A percentile compares a stretch with the other conserved stretches of the same genome.
Evolutionary conservation across 495 filamentous ascomycete genomes (phyloP).

Genomic region (Penicillium coffeae): DNA sequence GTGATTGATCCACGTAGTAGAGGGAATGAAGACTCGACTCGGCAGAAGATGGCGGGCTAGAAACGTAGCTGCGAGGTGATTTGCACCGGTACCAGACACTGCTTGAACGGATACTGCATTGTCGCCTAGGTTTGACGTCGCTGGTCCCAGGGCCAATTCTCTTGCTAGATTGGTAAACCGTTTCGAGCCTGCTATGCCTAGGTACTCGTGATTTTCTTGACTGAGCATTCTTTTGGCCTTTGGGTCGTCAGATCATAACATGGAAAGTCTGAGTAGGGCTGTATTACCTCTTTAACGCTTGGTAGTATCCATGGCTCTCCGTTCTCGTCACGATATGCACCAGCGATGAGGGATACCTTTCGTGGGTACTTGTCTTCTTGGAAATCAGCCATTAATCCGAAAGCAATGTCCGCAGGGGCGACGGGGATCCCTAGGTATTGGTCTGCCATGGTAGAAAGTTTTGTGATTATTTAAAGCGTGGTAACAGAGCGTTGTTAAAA

Average conservation of each 20-base stretch:
- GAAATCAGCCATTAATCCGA: too few species aligned
- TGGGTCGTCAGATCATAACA: too few species aligned
- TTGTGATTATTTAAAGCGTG: too few species aligned
- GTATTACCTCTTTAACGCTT: constrained; percentile 3
- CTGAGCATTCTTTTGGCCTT: constrained; percentile 6
- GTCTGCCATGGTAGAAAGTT: too few species aligned
- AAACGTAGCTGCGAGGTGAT: constrained; percentile 75
- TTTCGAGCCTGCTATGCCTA: constrained; percentile 1
- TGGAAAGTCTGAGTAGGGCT: too few species aligned
- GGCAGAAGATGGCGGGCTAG: constrained; percentile 36
- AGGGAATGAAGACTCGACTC: constrained; percentile 14
- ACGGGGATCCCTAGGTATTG: too few species aligned
- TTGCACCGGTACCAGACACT: constrained; percentile 78
- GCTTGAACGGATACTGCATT: constrained; percentile 45
- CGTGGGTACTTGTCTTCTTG: too few species aligned
- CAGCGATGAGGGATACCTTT: too few species aligned
- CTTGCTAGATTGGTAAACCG: neutral
- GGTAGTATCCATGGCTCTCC: constrained; percentile 6
- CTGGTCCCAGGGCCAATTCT: constrained; percentile 1
- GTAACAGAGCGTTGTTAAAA: too few species aligned
- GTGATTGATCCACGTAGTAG: constrained; percentile 30
- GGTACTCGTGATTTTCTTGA: constrained; percentile 7
- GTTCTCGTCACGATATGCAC: constrained; percentile 6
- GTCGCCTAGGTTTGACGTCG: neutral
- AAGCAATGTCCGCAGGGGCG: too few species aligned